Percentiles rank a stretch among this genome's conserved stretches.
phyloP scores from a whole-genome alignment of 768 basidiomycete genomes.

The Clitopilus passeckerianus region DNA sequence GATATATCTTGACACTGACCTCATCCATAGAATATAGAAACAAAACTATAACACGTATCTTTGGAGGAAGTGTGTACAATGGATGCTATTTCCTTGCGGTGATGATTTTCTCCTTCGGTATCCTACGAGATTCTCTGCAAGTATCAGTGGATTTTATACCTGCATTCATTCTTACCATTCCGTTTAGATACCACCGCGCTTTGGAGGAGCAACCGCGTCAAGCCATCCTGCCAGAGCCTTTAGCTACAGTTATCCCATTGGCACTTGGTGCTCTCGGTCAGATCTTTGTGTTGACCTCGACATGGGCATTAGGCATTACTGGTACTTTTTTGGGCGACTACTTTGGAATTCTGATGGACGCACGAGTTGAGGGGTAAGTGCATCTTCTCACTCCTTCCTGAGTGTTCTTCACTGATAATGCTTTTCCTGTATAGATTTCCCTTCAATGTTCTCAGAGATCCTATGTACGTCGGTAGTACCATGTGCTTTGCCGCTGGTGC shows the following conservation, averaged over 20 bases:
- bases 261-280: constrained; percentile 70
- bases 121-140: constrained; percentile 82
- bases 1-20: background rate
- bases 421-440: constrained; percentile 58
- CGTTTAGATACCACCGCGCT: constrained; percentile 66
- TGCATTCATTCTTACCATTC: background rate
- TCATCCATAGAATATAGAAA: constrained; percentile 55
- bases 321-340: constrained; percentile 90
- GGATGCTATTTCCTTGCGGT: constrained; percentile 88
- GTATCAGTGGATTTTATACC: constrained; percentile 21
- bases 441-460: constrained; percentile 88
- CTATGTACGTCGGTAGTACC: constrained; percentile 97
- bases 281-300: constrained; percentile 81
- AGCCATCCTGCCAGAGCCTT: constrained; percentile 62
- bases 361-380: constrained; percentile 73
- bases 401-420: background rate
- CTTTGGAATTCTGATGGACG: constrained; percentile 84
- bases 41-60: constrained; percentile 81
- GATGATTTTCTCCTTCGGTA: constrained; percentile 80
- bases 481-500: constrained; percentile 85
- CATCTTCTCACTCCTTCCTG: background rate
- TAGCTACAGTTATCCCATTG: constrained; percentile 53
- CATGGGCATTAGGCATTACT: constrained; percentile 88
- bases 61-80: constrained; percentile 64
- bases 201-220: constrained; percentile 70